These are phyloP conservation scores for Nakazawaea ambrosiae DNA, from an alignment of 805 yeast genomes.

Conservation along the genomic window DNA sequence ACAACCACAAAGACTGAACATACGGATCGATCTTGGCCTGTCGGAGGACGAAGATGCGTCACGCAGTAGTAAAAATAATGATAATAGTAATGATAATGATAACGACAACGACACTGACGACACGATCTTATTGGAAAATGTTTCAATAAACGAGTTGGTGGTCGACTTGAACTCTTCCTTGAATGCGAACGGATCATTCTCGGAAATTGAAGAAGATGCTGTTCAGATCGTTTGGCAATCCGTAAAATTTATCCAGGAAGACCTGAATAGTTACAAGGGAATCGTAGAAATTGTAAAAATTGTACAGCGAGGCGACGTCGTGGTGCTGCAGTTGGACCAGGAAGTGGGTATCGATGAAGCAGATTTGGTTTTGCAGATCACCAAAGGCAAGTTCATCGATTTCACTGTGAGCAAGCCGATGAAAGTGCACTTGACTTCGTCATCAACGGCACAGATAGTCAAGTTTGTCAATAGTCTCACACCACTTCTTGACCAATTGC, in stretches of 20 bases:
- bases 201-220: constrained; percentile 14
- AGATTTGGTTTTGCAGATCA: constrained; percentile 45
- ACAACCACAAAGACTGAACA: background rate
- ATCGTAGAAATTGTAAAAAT: constrained; percentile 32
- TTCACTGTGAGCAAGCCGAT: constrained; percentile 38
- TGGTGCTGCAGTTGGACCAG: constrained; percentile 21
- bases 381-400: constrained; percentile 30
- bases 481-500: too few species aligned
- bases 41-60: constrained; percentile 4
- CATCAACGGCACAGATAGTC: constrained; percentile 1
- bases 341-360: constrained; percentile 22
- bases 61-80: too few species aligned
- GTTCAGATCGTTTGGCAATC: constrained; percentile 15
- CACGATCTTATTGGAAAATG: constrained; percentile 26
- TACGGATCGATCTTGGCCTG: constrained; percentile 7
- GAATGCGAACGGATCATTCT: constrained; percentile 30
- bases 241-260: constrained; percentile 36
- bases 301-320: constrained; percentile 16
- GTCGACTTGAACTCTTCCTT: constrained; percentile 41
- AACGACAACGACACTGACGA: constrained; percentile 15
- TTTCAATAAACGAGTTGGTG: constrained; percentile 29
- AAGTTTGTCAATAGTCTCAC: too few species aligned
- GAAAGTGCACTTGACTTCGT: constrained; percentile 14
- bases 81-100: too few species aligned
- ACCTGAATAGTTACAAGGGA: constrained; percentile 37